These are phyloP conservation scores for Samsoniella hepiali DNA, from an alignment of 2,329 filamentous ascomycete genomes.

Conservation along the genomic window DNA sequence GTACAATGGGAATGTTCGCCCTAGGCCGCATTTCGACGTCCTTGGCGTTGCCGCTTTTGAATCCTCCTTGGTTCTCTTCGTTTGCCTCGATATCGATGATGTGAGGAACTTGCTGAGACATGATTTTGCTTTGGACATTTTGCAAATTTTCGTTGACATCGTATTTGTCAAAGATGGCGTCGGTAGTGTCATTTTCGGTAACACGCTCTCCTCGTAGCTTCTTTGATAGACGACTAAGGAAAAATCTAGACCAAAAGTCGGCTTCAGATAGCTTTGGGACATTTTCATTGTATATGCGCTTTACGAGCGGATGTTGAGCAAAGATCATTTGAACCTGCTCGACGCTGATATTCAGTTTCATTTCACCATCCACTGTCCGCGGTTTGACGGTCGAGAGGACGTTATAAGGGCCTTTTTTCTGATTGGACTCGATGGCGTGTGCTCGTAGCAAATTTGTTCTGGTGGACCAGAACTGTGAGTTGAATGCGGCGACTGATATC, in stretches of 20 bases:
- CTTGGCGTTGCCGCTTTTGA: constrained; percentile 76
- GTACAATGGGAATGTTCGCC: constrained; percentile 80
- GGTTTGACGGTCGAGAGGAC: constrained; percentile 74
- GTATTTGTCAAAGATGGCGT: constrained; percentile 83
- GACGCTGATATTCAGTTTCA: constrained; percentile 79
- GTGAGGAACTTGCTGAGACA: constrained; percentile 70
- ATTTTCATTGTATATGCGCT: constrained; percentile 87
- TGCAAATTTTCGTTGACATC: constrained; percentile 67
- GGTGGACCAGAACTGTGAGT: constrained; percentile 91
- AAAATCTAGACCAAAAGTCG: constrained; percentile 93
- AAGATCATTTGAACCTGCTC: constrained; percentile 95
- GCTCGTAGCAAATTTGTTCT: constrained; percentile 81
- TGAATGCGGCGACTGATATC: constrained; percentile 77
- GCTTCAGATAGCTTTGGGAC: constrained; percentile 76
- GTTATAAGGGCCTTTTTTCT: constrained; percentile 88
- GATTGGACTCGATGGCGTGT: constrained; percentile 82
- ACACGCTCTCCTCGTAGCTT: constrained; percentile 88
- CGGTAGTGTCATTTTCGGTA: constrained; percentile 69
- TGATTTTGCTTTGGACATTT: constrained; percentile 49
- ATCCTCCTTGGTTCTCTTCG: constrained; percentile 88
- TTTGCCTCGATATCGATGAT: constrained; percentile 93
- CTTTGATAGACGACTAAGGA: constrained; percentile 85
- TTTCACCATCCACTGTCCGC: constrained; percentile 67
- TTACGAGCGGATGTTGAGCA: constrained; percentile 85
- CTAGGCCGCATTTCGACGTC: constrained; percentile 86